Evolutionary conservation across 768 basidiomycete genomes (phyloP).

Genomic region (Pleurotus giganteus): DNA sequence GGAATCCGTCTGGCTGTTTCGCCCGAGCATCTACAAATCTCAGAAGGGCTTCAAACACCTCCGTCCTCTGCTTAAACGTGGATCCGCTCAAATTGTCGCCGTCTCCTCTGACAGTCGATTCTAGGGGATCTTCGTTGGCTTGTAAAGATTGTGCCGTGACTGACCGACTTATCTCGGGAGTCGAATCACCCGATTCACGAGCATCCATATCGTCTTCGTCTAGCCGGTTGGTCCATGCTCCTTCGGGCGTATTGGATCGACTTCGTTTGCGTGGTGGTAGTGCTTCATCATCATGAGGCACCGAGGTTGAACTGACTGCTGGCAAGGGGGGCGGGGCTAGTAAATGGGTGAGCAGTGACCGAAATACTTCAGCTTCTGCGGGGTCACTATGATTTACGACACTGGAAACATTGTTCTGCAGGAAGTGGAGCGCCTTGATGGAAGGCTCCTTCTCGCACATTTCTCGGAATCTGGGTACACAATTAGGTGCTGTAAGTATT

Average conservation of each 20-base stretch:
- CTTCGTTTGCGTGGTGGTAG: conserved; percentile 45
- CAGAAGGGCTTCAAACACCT: conserved; percentile 68
- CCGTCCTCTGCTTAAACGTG: conserved; percentile 61
- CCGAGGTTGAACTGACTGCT: conserved; percentile 10
- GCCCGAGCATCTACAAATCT: conserved; percentile 58
- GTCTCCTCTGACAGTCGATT: conserved; percentile 15
- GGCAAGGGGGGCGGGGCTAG: conserved; percentile 35
- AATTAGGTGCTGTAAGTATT: not conserved
- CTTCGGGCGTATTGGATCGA: conserved; percentile 39
- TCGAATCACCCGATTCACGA: conserved; percentile 4
- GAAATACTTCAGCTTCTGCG: conserved; percentile 61
- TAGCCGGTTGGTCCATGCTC: conserved; percentile 42
- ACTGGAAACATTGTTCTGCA: conserved; percentile 65
- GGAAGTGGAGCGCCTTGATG: conserved; percentile 66
- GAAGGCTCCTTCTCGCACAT: conserved; percentile 65
- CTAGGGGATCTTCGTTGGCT: conserved; percentile 26
- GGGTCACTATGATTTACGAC: conserved; percentile 69
- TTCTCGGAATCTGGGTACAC: conserved; percentile 65
- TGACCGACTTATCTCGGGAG: not conserved
- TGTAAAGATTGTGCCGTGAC: conserved; percentile 17
- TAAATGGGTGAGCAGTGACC: conserved; percentile 64
- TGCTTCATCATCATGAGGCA: conserved; percentile 21
- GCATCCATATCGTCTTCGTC: conserved; percentile 28
- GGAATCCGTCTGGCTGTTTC: conserved; percentile 64
- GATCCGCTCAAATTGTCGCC: conserved; percentile 35